These are phyloP conservation scores for Emergomyces orientalis DNA, from an alignment of 2,329 filamentous ascomycete species.

Conservation along the genomic window DNA sequence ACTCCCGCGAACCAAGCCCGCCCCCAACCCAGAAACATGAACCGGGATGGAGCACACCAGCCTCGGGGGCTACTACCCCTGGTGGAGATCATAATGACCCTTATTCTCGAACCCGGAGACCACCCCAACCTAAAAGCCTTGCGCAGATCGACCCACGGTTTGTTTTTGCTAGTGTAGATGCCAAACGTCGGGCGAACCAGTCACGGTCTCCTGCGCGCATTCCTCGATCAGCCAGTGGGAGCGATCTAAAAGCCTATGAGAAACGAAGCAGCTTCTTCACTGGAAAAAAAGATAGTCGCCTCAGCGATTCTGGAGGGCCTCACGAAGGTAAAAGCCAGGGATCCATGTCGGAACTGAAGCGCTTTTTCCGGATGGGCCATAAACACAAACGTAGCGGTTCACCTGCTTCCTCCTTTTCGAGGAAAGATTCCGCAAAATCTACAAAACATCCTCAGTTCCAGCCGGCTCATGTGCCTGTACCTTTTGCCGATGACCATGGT, in stretches of 20 bases:
- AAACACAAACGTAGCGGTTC: conserved; percentile 58
- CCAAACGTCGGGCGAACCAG: conserved; percentile 52
- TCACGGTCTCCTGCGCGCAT: conserved; percentile 19
- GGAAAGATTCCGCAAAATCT: conserved; percentile 45
- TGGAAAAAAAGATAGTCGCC: conserved; percentile 44
- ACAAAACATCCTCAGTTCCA: conserved; percentile 48
- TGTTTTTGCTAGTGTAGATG: conserved; percentile 69
- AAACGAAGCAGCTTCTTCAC: conserved; percentile 49
- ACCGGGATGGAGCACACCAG: conserved; percentile 43
- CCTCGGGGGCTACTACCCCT: conserved; percentile 68
- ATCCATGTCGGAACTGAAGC: conserved; percentile 89
- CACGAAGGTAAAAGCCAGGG: conserved; percentile 50
- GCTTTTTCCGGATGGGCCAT: conserved; percentile 77
- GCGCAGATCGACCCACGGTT: conserved; percentile 70
- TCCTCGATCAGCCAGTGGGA: conserved; percentile 41
- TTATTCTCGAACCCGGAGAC: conserved; percentile 72
- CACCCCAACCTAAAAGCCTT: conserved; percentile 56
- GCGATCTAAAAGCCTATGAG: conserved; percentile 36
- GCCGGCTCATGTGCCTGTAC: conserved; percentile 46
- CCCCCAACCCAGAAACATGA: conserved; percentile 48
- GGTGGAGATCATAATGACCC: conserved; percentile 73
- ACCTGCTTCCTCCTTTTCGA: conserved; percentile 50
- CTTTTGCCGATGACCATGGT: conserved; percentile 90
- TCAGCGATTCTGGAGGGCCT: conserved; percentile 39
- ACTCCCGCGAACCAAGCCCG: conserved; percentile 53